A percentile compares a stretch with the other conserved stretches of the same genome.
phyloP scores from a whole-genome alignment of 129 eudicot species.

The Tagetes patula region DNA sequence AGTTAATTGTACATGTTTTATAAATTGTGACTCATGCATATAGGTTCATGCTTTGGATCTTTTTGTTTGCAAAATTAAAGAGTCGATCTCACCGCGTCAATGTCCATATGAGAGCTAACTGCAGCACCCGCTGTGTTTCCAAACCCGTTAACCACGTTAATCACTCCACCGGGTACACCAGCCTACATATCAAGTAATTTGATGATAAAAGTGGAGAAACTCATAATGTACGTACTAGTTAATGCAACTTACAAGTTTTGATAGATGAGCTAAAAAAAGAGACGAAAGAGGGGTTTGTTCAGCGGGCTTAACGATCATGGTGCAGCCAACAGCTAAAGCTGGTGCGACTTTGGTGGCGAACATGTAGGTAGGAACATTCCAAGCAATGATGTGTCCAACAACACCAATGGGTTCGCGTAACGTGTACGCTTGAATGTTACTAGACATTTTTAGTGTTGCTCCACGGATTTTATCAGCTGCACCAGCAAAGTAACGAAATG shows the following conservation, averaged over 20 bases:
- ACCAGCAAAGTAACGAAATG: constrained; percentile 84
- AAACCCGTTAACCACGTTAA: constrained; percentile 70
- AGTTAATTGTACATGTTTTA: neutral
- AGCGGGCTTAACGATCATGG: constrained; percentile 83
- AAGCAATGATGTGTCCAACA: constrained; percentile 77
- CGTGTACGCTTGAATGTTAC: constrained; percentile 73
- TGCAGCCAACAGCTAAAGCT: constrained; percentile 85
- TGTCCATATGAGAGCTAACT: constrained; percentile 78
- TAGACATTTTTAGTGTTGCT: constrained; percentile 70
- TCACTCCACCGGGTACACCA: constrained; percentile 81
- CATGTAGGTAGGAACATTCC: constrained; percentile 75
- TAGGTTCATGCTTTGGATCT: neutral
- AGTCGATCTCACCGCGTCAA: constrained; percentile 53
- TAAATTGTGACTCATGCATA: neutral
- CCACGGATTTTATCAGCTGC: constrained; percentile 95
- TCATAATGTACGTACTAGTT: neutral
- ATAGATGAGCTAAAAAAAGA: constrained; percentile 66
- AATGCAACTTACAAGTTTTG: constrained; percentile 46
- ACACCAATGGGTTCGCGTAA: constrained; percentile 80
- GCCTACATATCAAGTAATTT: constrained; percentile 44
- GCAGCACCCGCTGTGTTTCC: constrained; percentile 80
- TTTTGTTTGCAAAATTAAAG: neutral
- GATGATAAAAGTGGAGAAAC: neutral
- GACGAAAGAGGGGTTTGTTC: constrained; percentile 82
- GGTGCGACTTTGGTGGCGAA: constrained; percentile 70